Evolutionary conservation across 2,329 filamentous ascomycete species (phyloP).

Genomic region (Colletotrichum tropicale): DNA sequence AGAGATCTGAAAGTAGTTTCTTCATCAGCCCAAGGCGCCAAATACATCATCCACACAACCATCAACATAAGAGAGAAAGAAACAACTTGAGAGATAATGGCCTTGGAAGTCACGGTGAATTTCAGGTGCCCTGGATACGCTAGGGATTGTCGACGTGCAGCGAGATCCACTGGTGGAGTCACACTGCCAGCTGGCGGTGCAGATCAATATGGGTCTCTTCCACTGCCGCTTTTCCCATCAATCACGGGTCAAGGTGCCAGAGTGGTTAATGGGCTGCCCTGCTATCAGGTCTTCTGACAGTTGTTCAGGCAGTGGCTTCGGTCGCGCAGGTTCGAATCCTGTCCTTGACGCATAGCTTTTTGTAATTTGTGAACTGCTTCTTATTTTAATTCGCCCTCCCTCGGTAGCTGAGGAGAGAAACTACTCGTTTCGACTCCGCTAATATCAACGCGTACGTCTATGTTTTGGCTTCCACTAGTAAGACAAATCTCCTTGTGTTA

Average conservation of each 20-base stretch:
- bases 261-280: slow-evolving; percentile 8
- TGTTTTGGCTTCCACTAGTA: no score
- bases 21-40: not conserved
- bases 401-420: no score
- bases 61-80: rapidly evolving
- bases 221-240: not conserved
- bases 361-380: no score
- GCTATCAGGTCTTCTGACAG: not conserved
- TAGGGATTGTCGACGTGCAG: not conserved
- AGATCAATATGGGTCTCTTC: not conserved
- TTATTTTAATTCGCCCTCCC: no score
- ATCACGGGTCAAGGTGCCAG: not conserved
- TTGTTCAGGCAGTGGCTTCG: not conserved
- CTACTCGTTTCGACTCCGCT: no score
- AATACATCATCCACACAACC: not conserved
- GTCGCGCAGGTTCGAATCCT: slow-evolving; percentile 6
- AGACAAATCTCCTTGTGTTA: no score
- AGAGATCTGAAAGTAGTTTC: rapidly evolving
- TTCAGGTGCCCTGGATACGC: not conserved
- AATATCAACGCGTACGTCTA: no score
- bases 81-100: rapidly evolving
- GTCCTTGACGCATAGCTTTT: not conserved
- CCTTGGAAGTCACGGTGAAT: rapidly evolving
- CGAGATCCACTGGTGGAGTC: not conserved
- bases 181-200: not conserved